These are phyloP conservation scores for Plasmodium vivax DNA, from an alignment of 169 alveolate genomes.

Conservation along the genomic window DNA sequence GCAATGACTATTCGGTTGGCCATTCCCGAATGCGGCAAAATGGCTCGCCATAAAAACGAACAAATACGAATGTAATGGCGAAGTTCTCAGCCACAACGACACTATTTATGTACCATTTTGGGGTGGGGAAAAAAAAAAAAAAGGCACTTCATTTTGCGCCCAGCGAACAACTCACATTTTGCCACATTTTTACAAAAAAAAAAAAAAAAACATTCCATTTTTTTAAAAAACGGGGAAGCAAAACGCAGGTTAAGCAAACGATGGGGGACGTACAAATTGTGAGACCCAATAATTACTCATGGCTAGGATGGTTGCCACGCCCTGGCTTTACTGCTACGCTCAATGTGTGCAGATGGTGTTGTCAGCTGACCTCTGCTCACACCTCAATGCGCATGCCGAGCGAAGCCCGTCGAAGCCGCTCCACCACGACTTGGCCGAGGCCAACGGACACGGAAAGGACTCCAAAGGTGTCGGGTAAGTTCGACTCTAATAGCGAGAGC, in stretches of 20 bases:
- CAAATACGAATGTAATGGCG: neutral
- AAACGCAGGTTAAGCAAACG: neutral
- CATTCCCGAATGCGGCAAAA: neutral
- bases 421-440: constrained; percentile 29
- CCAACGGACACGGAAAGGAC: constrained; percentile 65
- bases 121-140: neutral
- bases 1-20: neutral
- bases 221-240: neutral
- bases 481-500: constrained; percentile 19
- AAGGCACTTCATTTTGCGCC: neutral
- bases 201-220: neutral
- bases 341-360: neutral
- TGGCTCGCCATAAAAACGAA: neutral
- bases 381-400: constrained; percentile 6
- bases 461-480: constrained; percentile 10
- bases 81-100: neutral
- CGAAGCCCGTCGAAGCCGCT: constrained; percentile 20
- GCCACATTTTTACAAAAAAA: neutral
- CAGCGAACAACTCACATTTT: neutral
- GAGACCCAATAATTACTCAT: neutral
- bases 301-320: neutral
- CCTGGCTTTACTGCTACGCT: neutral
- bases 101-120: neutral
- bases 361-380: neutral
- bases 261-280: neutral